Base-by-base conservation (phyloP, 306 rosid genomes). In the Vigna trinervia region DNA sequence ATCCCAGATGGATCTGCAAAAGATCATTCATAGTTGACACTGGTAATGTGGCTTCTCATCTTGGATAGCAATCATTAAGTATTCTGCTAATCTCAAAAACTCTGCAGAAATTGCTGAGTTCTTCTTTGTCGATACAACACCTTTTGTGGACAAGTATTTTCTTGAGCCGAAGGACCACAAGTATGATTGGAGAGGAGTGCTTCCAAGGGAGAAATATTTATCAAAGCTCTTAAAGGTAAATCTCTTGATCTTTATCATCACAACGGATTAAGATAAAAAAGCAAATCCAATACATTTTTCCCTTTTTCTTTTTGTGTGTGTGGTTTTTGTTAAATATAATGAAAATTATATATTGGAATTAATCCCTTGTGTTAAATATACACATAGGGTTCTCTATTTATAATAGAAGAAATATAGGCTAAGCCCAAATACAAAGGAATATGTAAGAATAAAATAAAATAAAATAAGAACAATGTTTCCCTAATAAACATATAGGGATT, bases 151-250 rank as follows among this genome's bases (percentile, higher is more conserved):
- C 58, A 77, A 79, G 80, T 86, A 86, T 30, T 86, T 84, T 43
- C 36, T 47, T 8, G 8, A 81, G 48, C 82, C 90, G 38, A 64
- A 79, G 71, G 82, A 79, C 48, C 87, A 86, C 73, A 84, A 80
- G 54, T 86, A 84, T 73, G 90, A 86, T 68, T 86, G 90, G 90
- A 53, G 86, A 76, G 86, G 87, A 48, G 88, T 85, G 8, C 88
- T 82, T 75, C 86, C 88, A 2, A 69, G 88, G 53, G 62, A 78
- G 9, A 75, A 41, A 39, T 85, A 85, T 81, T 19, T 85, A 64
- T 82, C 76, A 75, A 82, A 70, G 4, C 86, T 82, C 74, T 73
- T 85, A 10, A 74, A 78, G 84, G 88, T 78, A 65, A 63, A 26
- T 39, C 59, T 34, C 71, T 50, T 15, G 5, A 60, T 39, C 22